Percentiles rank a stretch among this genome's conserved stretches.
These are phyloP conservation scores for Candida neerlandica DNA, from an alignment of 1,139 yeast genomes.

Conservation along the genomic window DNA sequence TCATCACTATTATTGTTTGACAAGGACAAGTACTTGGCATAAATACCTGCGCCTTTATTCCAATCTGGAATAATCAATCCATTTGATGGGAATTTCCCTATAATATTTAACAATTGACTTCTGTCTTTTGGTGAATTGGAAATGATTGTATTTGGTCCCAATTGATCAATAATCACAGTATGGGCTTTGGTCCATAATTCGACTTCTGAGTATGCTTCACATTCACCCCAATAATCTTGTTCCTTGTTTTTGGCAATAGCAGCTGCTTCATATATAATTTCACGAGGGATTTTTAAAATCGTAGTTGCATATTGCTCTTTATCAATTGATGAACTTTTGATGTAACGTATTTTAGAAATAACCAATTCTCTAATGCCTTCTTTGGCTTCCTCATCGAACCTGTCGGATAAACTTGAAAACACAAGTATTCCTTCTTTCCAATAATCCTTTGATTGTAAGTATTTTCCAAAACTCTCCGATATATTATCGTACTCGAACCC, in stretches of 20 bases:
- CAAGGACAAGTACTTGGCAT: slow-evolving; percentile 45
- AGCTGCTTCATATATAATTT: slow-evolving; percentile 52
- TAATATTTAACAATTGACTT: slow-evolving; percentile 39
- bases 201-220: slow-evolving; percentile 65
- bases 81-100: slow-evolving; percentile 49
- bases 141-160: slow-evolving; percentile 72
- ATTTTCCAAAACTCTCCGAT: slow-evolving; percentile 53
- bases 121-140: slow-evolving; percentile 39
- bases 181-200: slow-evolving; percentile 67
- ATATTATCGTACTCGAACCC: slow-evolving; percentile 37
- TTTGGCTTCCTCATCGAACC: slow-evolving; percentile 42
- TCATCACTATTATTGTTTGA: slow-evolving; percentile 19
- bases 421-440: slow-evolving; percentile 67
- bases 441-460: slow-evolving; percentile 49
- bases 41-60: slow-evolving; percentile 64
- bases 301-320: slow-evolving; percentile 37
- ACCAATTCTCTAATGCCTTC: slow-evolving; percentile 47
- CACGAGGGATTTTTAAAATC: slow-evolving; percentile 47
- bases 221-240: slow-evolving; percentile 57
- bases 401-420: slow-evolving; percentile 47
- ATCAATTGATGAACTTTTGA: slow-evolving; percentile 30
- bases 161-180: slow-evolving; percentile 48
- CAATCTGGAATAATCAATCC: slow-evolving; percentile 52
- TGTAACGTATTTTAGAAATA: slow-evolving; percentile 45
- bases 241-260: slow-evolving; percentile 41